Evolutionary conservation across 768 basidiomycete species (phyloP), one percentile per base, ranked within the genome.

Genomic region (Daedaleopsis sinensis): DNA sequence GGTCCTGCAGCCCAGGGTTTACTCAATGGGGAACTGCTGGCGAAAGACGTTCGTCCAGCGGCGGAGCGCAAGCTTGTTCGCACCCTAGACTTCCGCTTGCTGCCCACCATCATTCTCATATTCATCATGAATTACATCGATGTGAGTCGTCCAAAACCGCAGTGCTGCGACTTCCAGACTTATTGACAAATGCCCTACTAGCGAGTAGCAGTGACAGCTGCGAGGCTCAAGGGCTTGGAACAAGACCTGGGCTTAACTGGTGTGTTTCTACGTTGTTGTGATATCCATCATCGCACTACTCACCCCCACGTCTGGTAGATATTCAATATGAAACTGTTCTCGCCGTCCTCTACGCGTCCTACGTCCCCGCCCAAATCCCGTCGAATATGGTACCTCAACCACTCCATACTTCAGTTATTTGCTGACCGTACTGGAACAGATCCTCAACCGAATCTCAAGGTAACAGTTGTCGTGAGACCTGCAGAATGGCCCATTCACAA

Each of bases 91-190:
- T 70, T 65, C 59, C 76, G 86, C 37, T 71, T 89, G 4, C 67
- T 90, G 51, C 84, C 84, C 0, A 82, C 82, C 0, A 80, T 89
- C 42, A 74, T 85, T n/a, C 55, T 86, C 54, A 84, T 88, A 38
- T 87, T 75, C 63, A 79, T 89, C 61, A 82, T 88, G 83, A 89
- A 88, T 63, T 87, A 85, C 64, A 86, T 89, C 60, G 86, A 88
- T 70, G 87, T 88, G 60, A 62, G 74, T 66, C 65, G 72, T 73
- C 43, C 70, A 15, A 21, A 11, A 13, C 47, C 7, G 10, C 47
- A 16, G 6, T 24, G 21, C 11, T 27, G 4, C 11, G 19, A 16
- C 11, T 4, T 24, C 8, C 21, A 23, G 18, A 49, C 13, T 21
- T 16, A 51, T 49, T 27, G 35, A 23, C 9, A 15, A 19, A 35